phyloP scores from a whole-genome alignment of 1,284 basidiomycete genomes.

The Ganoderma lingzhi region DNA sequence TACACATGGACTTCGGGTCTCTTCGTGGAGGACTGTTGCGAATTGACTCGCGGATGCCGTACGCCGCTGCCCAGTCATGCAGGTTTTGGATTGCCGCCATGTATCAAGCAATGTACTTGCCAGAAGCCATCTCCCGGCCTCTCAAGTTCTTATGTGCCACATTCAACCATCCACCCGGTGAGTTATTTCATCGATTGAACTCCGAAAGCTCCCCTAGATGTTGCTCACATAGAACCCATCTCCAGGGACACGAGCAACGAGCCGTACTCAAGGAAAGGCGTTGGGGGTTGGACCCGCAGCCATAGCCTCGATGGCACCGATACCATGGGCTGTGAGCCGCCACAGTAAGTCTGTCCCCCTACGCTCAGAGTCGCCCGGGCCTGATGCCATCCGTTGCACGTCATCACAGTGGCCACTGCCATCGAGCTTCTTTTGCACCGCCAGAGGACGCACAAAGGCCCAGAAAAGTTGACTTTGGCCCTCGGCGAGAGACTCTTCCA shows the following conservation, averaged over 20 bases:
- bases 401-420: background rate
- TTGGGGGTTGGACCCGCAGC: background rate
- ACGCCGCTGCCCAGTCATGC: background rate
- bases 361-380: background rate
- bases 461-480: background rate
- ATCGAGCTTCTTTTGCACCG: background rate
- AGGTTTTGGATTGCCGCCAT: slow-evolving; percentile 4
- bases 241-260: background rate
- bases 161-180: background rate
- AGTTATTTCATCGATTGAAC: background rate
- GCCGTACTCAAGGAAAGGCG: background rate
- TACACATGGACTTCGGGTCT: background rate
- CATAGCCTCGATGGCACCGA: background rate
- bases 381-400: background rate
- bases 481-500: background rate
- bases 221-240: background rate
- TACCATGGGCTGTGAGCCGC: background rate
- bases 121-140: background rate
- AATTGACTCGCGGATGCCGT: background rate
- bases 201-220: too few relatives aligned
- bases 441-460: background rate
- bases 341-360: background rate
- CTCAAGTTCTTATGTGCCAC: background rate
- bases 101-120: slow-evolving; percentile 10
- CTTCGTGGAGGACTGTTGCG: background rate